phyloP scores from a whole-genome alignment of 177 flowering plant species.

The Vitis hybrid region DNA sequence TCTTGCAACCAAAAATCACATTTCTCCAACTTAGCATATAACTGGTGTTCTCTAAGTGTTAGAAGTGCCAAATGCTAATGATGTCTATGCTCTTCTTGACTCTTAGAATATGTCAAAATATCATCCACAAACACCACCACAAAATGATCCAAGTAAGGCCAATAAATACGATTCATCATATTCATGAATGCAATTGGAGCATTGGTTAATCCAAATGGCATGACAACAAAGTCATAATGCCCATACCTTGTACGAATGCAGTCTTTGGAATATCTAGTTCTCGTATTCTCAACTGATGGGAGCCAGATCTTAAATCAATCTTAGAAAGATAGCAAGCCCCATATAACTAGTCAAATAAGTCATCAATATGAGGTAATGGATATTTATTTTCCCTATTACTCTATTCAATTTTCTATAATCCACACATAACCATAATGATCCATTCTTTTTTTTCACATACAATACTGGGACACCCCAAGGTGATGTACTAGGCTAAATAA shows the following conservation, averaged over 20 bases:
- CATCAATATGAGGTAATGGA: not conserved
- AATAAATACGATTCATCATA: not conserved
- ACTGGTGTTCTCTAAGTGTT: too few species aligned
- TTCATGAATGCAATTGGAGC: not conserved
- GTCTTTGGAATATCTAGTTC: not conserved
- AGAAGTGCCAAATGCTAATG: too few species aligned
- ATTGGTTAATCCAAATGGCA: not conserved
- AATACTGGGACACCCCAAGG: constrained; percentile 10
- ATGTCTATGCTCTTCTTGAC: too few species aligned
- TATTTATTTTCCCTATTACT: not conserved
- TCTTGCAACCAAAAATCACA: too few species aligned
- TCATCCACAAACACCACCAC: too few species aligned
- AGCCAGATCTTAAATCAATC: not conserved
- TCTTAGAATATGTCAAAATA: too few species aligned
- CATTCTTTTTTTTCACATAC: constrained; percentile 6
- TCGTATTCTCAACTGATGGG: not conserved
- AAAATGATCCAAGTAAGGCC: too few species aligned
- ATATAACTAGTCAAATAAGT: constrained; percentile 5
- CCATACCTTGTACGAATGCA: not conserved
- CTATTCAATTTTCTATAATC: not conserved
- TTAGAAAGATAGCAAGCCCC: not conserved
- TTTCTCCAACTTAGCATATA: too few species aligned
- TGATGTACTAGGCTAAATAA: not conserved
- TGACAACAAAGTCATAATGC: not conserved
- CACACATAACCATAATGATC: not conserved